Base-by-base conservation (phyloP, 306 rosid species). In the Quercus robur region DNA sequence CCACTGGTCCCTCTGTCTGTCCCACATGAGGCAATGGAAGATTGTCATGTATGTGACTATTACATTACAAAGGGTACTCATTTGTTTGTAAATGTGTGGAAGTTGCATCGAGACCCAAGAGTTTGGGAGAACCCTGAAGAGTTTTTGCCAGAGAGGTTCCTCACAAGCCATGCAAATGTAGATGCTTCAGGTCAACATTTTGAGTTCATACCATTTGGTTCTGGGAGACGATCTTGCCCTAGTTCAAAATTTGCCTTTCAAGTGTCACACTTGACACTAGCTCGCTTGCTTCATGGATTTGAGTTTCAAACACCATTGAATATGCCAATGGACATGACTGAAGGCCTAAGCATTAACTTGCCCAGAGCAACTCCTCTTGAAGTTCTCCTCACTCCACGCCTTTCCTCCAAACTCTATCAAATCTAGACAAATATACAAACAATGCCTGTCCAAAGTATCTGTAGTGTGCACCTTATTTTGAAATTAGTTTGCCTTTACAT, bases 1-100 rank as follows among this genome's bases (percentile, higher is more conserved):
- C 91, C 93, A 2, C 73, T 90, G 4, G 87, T 78, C 0, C 93
- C 89, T 1, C 56, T 91, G 1, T 71, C 85, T 28, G 71, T 91
- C 2, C 91, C 90, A 9, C 93, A 89, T 8, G 87, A 87, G 72
- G 87, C 89, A 12, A 77, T 56, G 25, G 51, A 67, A 6, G 72
- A 30, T 19, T 30, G 72, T 17, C 44, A 28, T 26, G 25, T 67
- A 0, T 0, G 17, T 19, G 30, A 28, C 3, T 28, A 28, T 2
- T 28, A 28, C 30, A 28, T 28, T 28, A 3, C 30, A 2, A 0
- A 2, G 3, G 30, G 30, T 30, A 30, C 33, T 30, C 5, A 30
- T 30, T 30, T 30, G 5, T 30, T 30, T 30, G 33, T 30, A 30
- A 30, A 30, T 30, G 33, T 30, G 5, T 30, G 33, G 33, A 30